A percentile compares a stretch with the other conserved stretches of the same genome.
Evolutionary conservation across 1,139 yeast genomes (phyloP).

Genomic region (Protomyces macrosporus): DNA sequence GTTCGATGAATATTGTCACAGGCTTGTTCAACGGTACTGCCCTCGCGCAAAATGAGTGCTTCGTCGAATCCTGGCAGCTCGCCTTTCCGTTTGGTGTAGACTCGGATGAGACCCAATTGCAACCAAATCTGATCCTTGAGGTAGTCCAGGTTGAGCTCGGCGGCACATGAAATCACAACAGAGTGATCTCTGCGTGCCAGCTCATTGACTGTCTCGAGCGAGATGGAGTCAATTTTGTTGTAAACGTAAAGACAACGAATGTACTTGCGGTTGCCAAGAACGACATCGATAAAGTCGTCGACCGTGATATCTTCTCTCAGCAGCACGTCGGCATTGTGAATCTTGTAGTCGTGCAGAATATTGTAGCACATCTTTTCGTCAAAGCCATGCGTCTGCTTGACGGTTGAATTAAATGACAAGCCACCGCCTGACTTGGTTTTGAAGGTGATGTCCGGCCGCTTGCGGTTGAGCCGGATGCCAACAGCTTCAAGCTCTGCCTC

Average conservation of each 20-base stretch:
- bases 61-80: conserved; percentile 72
- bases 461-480: conserved; percentile 82
- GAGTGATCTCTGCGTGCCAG: conserved; percentile 89
- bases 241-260: conserved; percentile 88
- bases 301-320: conserved; percentile 86
- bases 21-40: conserved; percentile 74
- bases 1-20: conserved; percentile 92
- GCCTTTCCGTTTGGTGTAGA: conserved; percentile 81
- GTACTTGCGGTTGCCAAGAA: conserved; percentile 78
- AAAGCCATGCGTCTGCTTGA: conserved; percentile 68
- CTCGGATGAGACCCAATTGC: conserved; percentile 68
- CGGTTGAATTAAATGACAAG: conserved; percentile 69
- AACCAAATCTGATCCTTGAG: conserved; percentile 91
- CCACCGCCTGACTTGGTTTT: conserved; percentile 87
- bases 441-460: conserved; percentile 73
- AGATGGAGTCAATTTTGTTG: conserved; percentile 92
- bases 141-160: conserved; percentile 79
- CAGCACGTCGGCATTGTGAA: conserved; percentile 89
- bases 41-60: conserved; percentile 80
- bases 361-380: conserved; percentile 57
- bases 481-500: conserved; percentile 89
- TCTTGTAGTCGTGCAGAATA: conserved; percentile 37
- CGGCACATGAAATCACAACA: conserved; percentile 85
- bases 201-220: conserved; percentile 88
- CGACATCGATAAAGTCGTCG: conserved; percentile 89